phyloP scores from a whole-genome alignment of 2,329 filamentous ascomycete genomes.

The Lachnellula arida region DNA sequence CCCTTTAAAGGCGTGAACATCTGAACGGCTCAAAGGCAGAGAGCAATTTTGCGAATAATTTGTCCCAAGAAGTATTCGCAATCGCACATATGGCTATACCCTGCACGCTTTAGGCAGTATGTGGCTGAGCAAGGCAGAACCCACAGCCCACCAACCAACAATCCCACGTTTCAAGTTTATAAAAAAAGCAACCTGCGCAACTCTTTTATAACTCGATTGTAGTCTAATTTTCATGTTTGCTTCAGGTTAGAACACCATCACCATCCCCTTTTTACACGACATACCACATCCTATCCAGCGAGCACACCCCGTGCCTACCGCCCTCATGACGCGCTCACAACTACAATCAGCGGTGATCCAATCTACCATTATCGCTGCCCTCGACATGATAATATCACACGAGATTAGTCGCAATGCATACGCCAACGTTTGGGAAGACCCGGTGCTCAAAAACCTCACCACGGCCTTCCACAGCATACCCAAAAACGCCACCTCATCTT shows the following conservation, averaged over 20 bases:
- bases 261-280: not conserved
- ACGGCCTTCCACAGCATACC: not conserved
- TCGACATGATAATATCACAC: not conserved
- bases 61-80: too few relatives aligned
- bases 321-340: constrained; percentile 2
- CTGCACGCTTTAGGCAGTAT: not conserved
- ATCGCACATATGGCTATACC: too few relatives aligned
- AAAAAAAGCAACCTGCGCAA: not conserved
- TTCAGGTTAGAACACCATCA: not conserved
- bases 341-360: constrained; percentile 1
- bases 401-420: constrained; percentile 2
- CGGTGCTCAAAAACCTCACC: constrained; percentile 2
- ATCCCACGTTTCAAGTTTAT: not conserved
- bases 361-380: not conserved
- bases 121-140: not conserved
- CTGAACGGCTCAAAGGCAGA: too few relatives aligned
- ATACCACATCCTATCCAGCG: not conserved
- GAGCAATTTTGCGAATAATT: too few relatives aligned
- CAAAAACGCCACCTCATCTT: not conserved
- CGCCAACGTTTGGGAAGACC: constrained; percentile 1
- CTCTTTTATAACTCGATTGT: not conserved
- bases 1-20: too few relatives aligned
- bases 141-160: too few relatives aligned
- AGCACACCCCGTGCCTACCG: too few relatives aligned
- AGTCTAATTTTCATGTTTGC: not conserved